Evolutionary conservation across 805 yeast species (phyloP), one percentile per base, ranked within the genome.

Genomic region (Ogataea methylovora): DNA sequence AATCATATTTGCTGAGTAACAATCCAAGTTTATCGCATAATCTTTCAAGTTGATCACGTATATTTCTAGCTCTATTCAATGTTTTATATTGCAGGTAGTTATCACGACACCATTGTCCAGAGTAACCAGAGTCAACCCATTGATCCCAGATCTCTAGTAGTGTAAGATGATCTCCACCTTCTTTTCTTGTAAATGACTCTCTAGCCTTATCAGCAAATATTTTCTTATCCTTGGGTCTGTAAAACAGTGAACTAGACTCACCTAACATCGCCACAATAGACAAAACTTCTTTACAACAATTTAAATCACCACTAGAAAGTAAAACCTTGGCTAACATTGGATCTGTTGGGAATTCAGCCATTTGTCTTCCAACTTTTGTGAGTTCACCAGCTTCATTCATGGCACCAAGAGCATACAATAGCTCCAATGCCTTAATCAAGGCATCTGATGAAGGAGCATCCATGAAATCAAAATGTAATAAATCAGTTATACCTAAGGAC

Each of bases 281-380:
- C 14, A 87, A 51, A 2, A 86, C 67, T 41, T 84, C 92, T 3
- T 69, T 69, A 2, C 79, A 67, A 32, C 94, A 87, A 1, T 71
- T 64, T 33, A 65, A 67, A 11, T 67, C 67, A 0, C 72, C 73
- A 32, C 94, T 77, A 1, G 76, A 61, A 10, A 90, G 55, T 22
- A 92, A 52, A 6, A 79, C 76, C 52, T 84, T 85, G 7, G 96
- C 79, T 48, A 87, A 68, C 67, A 84, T 84, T 4, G 97, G 97
- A 45, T 86, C 94, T 42, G 88, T 71, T 0, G 98, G 98, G 46
- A 88, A 84, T 38, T 80, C 86, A 2, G 95, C 81, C 96, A 92
- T 88, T 41, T 75, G 73, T 28, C 81, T 59, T 0, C 98, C 99
- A 1, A 78, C 51, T 30, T 72, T 64, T 0, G 97, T 90, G 26